A percentile compares a stretch with the other conserved stretches of the same genome.
These are phyloP conservation scores for Lipomyces starkeyi DNA, from an alignment of 805 yeast genomes.

Conservation along the genomic window DNA sequence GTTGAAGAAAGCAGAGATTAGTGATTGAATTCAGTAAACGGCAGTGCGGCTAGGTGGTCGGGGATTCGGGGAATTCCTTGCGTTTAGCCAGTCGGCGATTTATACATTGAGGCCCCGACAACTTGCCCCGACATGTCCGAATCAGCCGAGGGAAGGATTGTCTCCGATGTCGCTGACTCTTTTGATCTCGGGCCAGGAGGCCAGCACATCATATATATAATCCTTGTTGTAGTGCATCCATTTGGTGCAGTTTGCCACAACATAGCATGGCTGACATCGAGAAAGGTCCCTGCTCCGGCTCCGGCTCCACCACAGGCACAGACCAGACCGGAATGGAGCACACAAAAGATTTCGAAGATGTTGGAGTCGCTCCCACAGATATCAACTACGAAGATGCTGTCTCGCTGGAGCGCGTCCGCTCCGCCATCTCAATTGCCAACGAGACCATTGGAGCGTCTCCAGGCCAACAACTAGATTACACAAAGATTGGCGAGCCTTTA, in stretches of 20 bases:
- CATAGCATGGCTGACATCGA: slow-evolving; percentile 15
- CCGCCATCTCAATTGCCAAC: slow-evolving; percentile 28
- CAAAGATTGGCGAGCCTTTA: slow-evolving; percentile 22
- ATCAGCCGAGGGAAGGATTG: no score
- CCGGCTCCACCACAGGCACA: neutral
- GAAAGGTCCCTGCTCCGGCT: slow-evolving; percentile 14
- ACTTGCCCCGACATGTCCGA: no score
- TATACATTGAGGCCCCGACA: no score
- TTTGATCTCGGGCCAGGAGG: neutral
- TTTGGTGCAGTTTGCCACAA: neutral
- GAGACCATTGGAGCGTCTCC: slow-evolving; percentile 28
- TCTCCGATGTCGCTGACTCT: no score
- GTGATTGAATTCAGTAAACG: no score
- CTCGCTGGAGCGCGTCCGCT: slow-evolving; percentile 23
- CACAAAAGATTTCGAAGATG: slow-evolving; percentile 19
- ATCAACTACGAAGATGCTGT: slow-evolving; percentile 18
- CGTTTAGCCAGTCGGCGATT: no score
- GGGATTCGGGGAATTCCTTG: no score
- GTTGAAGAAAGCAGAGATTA: no score
- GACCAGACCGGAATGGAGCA: slow-evolving; percentile 13
- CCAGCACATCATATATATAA: neutral
- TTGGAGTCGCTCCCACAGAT: slow-evolving; percentile 22
- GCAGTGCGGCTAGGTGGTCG: no score
- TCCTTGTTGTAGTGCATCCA: neutral
- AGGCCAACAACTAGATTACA: slow-evolving; percentile 4